Evolutionary conservation across 192 early-diverging fungal species (phyloP).

Genomic region (Coemansia sp.): DNA sequence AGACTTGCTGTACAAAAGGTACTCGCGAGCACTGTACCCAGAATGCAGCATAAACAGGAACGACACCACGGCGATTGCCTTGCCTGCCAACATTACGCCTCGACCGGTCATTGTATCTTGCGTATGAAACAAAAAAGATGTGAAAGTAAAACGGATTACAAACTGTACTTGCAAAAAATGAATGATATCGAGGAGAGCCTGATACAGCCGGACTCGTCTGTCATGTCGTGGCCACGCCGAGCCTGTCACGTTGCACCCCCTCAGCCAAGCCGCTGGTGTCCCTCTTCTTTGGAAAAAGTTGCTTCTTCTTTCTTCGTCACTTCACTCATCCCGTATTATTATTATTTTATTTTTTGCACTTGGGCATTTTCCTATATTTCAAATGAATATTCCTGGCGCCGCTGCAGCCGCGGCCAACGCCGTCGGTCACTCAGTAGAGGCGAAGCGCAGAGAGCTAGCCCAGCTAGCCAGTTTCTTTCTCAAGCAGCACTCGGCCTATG

Average conservation of each 20-base stretch:
- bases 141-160: neutral
- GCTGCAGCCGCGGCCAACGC: constrained; percentile 4
- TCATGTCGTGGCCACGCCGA: neutral
- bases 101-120: constrained; percentile 10
- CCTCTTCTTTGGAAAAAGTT: neutral
- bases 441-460: constrained; percentile 53
- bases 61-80: constrained; percentile 42
- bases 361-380: neutral
- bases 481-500: constrained; percentile 87
- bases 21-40: constrained; percentile 53
- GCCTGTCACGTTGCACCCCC: neutral
- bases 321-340: constrained; percentile 1
- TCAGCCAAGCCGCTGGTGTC: neutral
- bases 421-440: constrained; percentile 20
- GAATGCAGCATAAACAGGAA: constrained; percentile 53
- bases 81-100: constrained; percentile 25
- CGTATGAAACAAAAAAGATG: constrained; percentile 3
- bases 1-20: constrained; percentile 51
- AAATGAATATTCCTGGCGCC: constrained; percentile 43
- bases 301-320: neutral
- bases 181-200: neutral
- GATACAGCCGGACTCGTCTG: neutral
- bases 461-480: constrained; percentile 63
- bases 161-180: neutral
- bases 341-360: constrained; percentile 8